phyloP scores from a whole-genome alignment of 176 grass and related monocot genomes.

The Melocanna baccifera region DNA sequence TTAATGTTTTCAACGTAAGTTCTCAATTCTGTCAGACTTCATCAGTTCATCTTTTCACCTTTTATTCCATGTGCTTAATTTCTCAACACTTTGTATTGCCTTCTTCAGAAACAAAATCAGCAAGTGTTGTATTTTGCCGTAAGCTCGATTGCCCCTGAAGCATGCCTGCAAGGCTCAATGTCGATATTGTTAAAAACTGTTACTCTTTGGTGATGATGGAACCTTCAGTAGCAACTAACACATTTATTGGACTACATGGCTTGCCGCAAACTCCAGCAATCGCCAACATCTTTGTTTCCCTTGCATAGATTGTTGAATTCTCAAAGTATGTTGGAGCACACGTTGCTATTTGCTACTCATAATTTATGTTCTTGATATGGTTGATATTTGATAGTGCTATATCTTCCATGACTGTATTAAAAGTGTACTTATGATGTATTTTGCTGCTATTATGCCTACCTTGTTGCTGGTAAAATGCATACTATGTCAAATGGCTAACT shows the following conservation, averaged over 20 bases:
- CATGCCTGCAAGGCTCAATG: not conserved
- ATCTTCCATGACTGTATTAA: not conserved
- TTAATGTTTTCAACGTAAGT: not conserved
- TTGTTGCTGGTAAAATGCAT: not conserved
- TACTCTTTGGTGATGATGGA: slow-evolving; percentile 28
- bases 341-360: not conserved
- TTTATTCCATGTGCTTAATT: slow-evolving; percentile 7
- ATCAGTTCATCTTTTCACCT: not conserved
- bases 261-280: not conserved
- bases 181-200: not conserved
- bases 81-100: not conserved
- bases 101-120: slow-evolving; percentile 20
- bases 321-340: slow-evolving; percentile 1
- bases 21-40: not conserved
- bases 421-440: not conserved
- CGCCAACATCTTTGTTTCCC: not conserved
- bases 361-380: not conserved
- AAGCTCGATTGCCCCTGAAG: slow-evolving; percentile 21
- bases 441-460: not conserved
- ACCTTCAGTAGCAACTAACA: slow-evolving; percentile 18
- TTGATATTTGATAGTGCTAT: not conserved
- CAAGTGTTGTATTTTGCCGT: slow-evolving; percentile 19
- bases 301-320: not conserved
- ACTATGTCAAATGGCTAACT: not conserved
- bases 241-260: slow-evolving; percentile 16